Base-by-base conservation (phyloP, 2,329 filamentous ascomycete genomes). In the Plectosphaerella plurivora region DNA sequence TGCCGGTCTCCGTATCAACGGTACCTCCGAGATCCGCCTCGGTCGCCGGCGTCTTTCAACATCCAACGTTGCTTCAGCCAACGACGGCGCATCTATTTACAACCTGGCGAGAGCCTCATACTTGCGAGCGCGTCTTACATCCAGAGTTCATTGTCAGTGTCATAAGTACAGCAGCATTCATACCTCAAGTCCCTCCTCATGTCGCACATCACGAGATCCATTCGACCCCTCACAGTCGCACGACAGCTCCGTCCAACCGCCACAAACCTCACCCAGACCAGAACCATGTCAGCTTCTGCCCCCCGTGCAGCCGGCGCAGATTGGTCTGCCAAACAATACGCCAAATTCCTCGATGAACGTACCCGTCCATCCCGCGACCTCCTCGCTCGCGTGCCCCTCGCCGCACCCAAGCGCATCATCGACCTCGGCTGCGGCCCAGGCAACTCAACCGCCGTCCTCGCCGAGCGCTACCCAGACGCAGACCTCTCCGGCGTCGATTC, bases 351-450 rank as follows among this genome's bases (percentile, higher is more conserved):
- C 56, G 64, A 68, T 49, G 74, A 83, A 50, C 74, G 81, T 53
- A 83, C 78, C 0, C 73, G 75, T 3, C 71, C 81, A 7, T 72
- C 76, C 0, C 68, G 72, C 42, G 82, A 85, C 55, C 73, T 84
- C 1, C 64, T 84, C 9, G 56, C 73, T 6, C 76, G 73, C 33
- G 61, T 82, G 3, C 67, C 69, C 0, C 66, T 76, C 1, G 57
- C 66, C 14, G 51, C 60, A 0, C 66, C 77, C n/a, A 60, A 66
- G 10, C 66, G 62, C 25, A 74, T 84, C 57, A 68, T 82, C 58
- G 82, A 85, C 54, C 68, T 85, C 1, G 82, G 82, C 57, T 85
- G 82, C 62, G 82, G 82, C 0, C 82, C 82, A 0, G 82, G 77
- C 5, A 84, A 83, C 65, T 81, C 77, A 3, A 84, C 81, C 0